Evolutionary conservation across 2,329 filamentous ascomycete genomes (phyloP).

Genomic region (Exophiala bonariae): DNA sequence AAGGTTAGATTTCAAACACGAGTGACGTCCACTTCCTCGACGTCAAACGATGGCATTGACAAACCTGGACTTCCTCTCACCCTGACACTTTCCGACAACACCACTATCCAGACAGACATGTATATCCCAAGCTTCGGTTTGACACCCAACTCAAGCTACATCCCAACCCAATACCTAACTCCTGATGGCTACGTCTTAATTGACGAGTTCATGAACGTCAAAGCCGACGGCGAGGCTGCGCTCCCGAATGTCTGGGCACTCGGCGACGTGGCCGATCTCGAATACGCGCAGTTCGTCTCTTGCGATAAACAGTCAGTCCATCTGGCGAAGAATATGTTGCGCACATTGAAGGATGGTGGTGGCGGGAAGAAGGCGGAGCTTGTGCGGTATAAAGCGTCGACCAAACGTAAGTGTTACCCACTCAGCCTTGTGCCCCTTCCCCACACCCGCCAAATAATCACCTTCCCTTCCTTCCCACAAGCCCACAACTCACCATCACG

Average conservation of each 20-base stretch:
- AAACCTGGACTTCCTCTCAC: neutral
- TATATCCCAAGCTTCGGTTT: conserved; percentile 22
- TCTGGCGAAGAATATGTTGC: conserved; percentile 3
- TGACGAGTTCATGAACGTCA: conserved; percentile 19
- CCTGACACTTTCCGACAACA: conserved; percentile 13
- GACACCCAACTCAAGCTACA: conserved; percentile 19
- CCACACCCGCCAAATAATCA: too few relatives aligned
- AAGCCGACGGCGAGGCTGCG: conserved; percentile 9
- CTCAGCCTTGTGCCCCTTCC: too few relatives aligned
- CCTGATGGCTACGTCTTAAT: conserved; percentile 16
- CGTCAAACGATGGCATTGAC: too few relatives aligned
- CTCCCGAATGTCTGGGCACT: conserved; percentile 16
- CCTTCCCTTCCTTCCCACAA: too few relatives aligned
- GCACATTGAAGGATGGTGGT: too few relatives aligned
- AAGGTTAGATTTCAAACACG: conserved; percentile 15
- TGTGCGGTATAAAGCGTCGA: too few relatives aligned
- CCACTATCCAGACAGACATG: conserved; percentile 13
- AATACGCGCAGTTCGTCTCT: conserved; percentile 17
- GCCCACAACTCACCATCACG: too few relatives aligned
- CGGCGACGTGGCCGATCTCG: conserved; percentile 22
- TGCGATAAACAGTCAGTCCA: conserved; percentile 8
- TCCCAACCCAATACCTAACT: conserved; percentile 5
- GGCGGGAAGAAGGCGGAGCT: too few relatives aligned
- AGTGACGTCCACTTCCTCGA: neutral
- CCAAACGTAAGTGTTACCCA: too few relatives aligned